Conservation (phyloP, 2,329 filamentous ascomycete species). For the Penicillium italicum region DNA sequence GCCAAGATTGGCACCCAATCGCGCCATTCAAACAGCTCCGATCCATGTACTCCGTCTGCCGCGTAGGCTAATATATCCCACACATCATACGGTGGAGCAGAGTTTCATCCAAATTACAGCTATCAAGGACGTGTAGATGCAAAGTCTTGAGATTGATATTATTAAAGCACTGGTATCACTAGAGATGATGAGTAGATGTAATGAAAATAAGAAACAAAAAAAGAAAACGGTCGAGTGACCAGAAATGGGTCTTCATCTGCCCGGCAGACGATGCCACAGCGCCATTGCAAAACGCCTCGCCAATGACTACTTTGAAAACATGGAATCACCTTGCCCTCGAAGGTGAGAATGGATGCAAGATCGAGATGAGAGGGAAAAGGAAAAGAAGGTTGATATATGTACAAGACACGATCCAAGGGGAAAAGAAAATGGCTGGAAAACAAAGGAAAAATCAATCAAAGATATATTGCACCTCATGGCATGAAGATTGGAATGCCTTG, state of each 20-base stretch:
- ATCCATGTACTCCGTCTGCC: neutral
- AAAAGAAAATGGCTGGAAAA: neutral
- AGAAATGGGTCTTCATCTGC: constrained; percentile 3
- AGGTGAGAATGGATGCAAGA: neutral
- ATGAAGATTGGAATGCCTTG: constrained; percentile 23
- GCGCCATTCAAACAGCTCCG: neutral
- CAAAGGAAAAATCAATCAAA: constrained; percentile 10
- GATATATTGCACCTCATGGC: constrained; percentile 24
- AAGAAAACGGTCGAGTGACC: neutral
- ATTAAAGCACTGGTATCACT: neutral
- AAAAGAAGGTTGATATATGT: constrained; percentile 14
- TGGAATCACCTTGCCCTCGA: neutral
- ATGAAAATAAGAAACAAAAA: neutral
- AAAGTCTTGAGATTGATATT: neutral
- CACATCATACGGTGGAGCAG: neutral
- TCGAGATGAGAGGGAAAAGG: neutral
- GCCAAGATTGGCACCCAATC: too few species aligned
- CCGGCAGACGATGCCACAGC: constrained; percentile 11
- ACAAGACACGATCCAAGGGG: constrained; percentile 2
- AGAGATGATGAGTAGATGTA: neutral
- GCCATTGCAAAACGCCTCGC: constrained; percentile 17
- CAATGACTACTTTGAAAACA: constrained; percentile 8
- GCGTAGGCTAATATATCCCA: neutral
- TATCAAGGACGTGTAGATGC: too few species aligned
- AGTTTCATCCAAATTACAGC: neutral